These are phyloP conservation scores for Helicocarpus griseus DNA, from an alignment of 2,329 filamentous ascomycete species.

Conservation along the genomic window DNA sequence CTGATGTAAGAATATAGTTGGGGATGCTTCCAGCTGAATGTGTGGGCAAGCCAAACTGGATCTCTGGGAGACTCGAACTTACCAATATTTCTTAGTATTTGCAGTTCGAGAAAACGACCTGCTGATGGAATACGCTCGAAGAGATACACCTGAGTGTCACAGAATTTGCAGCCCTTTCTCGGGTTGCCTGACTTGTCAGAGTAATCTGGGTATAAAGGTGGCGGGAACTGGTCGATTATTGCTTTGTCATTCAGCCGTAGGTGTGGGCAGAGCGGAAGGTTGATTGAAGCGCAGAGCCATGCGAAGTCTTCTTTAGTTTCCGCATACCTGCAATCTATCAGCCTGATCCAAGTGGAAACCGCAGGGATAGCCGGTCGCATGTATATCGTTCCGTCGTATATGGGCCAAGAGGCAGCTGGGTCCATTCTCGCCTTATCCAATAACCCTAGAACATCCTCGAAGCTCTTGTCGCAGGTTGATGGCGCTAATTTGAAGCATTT, in stretches of 20 bases:
- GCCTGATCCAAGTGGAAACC: background rate
- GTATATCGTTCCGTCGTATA: background rate
- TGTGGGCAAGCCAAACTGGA: background rate
- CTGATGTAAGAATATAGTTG: too few species aligned
- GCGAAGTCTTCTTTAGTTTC: background rate
- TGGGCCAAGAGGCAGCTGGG: background rate
- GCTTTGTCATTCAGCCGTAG: background rate
- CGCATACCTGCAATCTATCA: background rate
- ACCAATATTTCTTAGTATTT: background rate
- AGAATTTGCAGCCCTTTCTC: background rate
- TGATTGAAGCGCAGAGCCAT: background rate
- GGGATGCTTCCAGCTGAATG: too few species aligned
- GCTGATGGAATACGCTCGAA: too few species aligned
- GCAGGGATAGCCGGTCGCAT: background rate
- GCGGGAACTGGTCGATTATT: background rate
- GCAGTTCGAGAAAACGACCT: background rate
- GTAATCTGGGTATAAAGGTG: background rate
- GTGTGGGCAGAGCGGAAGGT: constrained; percentile 1
- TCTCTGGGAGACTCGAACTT: background rate
- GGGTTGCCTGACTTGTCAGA: too few species aligned
- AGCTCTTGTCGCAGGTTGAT: background rate
- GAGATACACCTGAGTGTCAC: background rate
- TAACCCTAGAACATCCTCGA: background rate
- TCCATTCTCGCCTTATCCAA: background rate
- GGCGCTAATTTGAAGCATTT: background rate